Evolutionary conservation across 495 filamentous ascomycete species (phyloP), one percentile per base, ranked within the genome.

Genomic region (Penicillium robsamsonii): DNA sequence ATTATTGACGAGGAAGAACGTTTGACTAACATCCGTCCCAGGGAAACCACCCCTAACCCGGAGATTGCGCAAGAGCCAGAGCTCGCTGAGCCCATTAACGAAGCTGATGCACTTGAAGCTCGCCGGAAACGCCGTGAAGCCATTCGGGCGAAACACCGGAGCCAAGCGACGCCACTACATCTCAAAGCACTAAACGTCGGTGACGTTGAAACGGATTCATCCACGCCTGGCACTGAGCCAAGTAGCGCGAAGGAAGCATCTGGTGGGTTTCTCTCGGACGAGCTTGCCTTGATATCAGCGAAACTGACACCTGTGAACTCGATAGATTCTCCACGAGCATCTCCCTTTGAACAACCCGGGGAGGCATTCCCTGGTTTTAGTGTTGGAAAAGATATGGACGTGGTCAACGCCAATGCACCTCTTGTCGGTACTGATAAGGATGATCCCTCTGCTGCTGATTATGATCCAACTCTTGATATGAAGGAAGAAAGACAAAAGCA

Each of bases 401-500:
- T 91, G 51, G 81, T 83, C 61, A 87, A 89, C 53, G 74, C 72
- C 27, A 79, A 79, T 69, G 77, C 75, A 46, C 66, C 70, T 46
- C 76, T 77, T 57, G 75, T 73, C 56, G 72, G 65, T 57, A 74
- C 72, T 56, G 87, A 87, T 46, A 83, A 87, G 66, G 85, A 90
- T 57, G 91, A 89, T 15, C 90, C 89, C 41, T 97, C 93, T 37
- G 94, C 94, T 48, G 94, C 94, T 61, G 91, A 97, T 64, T 97
- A 98, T 73, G 92, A 97, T 67, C 95, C 94, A 0, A 96, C 89
- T 4, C 74, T 84, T 63, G 94, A 98, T 68, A 95, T 96, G 89
- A 84, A 85, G 70, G 90, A 96, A 70, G 93, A 97, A 65, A 81
- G 84, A 59, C 76, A 85, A 47, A 84, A 89, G 50, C 84, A 91